phyloP scores from a whole-genome alignment of 139 green algal species.

The Closterium sp. region DNA sequence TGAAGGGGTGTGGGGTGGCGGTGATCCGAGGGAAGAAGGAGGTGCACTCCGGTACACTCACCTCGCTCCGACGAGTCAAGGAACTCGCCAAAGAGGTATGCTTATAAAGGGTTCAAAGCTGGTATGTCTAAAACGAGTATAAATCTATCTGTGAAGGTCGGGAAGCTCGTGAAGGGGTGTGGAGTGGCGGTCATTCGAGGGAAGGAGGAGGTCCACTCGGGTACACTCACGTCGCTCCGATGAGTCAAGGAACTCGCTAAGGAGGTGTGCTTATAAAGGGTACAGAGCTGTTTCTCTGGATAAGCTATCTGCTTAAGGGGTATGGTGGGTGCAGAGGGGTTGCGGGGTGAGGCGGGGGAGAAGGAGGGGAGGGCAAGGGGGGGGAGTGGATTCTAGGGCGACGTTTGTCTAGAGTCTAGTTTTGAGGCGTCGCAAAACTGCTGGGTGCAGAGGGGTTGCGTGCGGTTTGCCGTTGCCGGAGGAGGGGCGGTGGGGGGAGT shows the following conservation, averaged over 20 bases:
- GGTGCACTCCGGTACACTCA: slow-evolving; percentile 75
- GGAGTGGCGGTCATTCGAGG: slow-evolving; percentile 55
- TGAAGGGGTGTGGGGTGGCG: slow-evolving; percentile 53
- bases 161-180: slow-evolving; percentile 60
- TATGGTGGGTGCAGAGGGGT: no score
- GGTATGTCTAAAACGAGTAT: no score
- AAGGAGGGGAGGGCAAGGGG: no score
- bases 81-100: slow-evolving; percentile 86
- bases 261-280: slow-evolving; percentile 68
- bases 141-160: slow-evolving; percentile 61
- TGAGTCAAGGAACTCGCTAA: slow-evolving; percentile 91
- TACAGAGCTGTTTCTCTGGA: no score
- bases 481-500: no score
- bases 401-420: no score
- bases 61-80: slow-evolving; percentile 83
- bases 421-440: no score
- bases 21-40: slow-evolving; percentile 57
- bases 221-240: slow-evolving; percentile 73
- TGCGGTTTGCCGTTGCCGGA: no score
- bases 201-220: slow-evolving; percentile 66
- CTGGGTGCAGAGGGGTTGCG: no score
- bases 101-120: neutral
- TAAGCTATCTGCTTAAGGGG: no score
- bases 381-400: no score
- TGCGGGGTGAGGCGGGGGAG: no score